Conservation (phyloP, 169 alveolate species). For the Pseudocohnilembus persalinus region DNA sequence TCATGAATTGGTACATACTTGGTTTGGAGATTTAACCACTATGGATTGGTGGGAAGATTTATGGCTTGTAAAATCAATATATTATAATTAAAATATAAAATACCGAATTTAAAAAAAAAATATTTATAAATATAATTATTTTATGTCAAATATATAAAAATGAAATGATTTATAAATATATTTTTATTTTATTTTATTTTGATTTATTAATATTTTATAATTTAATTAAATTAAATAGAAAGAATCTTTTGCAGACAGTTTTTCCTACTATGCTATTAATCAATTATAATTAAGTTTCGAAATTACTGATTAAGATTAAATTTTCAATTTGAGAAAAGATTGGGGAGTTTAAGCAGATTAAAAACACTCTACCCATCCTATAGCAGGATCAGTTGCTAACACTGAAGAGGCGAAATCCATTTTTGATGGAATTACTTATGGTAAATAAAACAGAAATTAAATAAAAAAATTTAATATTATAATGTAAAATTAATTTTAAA, state of each 20-base stretch:
- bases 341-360: slow-evolving; percentile 71
- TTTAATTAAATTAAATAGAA: no score
- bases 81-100: no score
- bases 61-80: slow-evolving; percentile 71
- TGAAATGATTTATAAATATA: no score
- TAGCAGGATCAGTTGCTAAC: slow-evolving; percentile 62
- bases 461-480: no score
- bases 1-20: slow-evolving; percentile 82
- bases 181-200: no score
- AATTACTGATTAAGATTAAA: slow-evolving; percentile 49
- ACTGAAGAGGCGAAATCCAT: slow-evolving; percentile 74
- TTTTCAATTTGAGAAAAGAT: slow-evolving; percentile 54
- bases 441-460: no score
- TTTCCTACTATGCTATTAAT: slow-evolving; percentile 60
- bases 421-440: slow-evolving; percentile 80
- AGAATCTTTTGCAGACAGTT: slow-evolving; percentile 79
- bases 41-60: slow-evolving; percentile 88
- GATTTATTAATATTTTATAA: no score
- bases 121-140: no score
- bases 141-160: no score
- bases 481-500: no score
- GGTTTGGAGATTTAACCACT: slow-evolving; percentile 84
- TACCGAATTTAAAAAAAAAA: no score
- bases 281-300: neutral
- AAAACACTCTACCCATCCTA: slow-evolving; percentile 76